Percentiles rank a stretch among this genome's conserved stretches.
phyloP scores from a whole-genome alignment of 1,139 yeast genomes.

The Hemisphaericaspora xylofermentans region DNA sequence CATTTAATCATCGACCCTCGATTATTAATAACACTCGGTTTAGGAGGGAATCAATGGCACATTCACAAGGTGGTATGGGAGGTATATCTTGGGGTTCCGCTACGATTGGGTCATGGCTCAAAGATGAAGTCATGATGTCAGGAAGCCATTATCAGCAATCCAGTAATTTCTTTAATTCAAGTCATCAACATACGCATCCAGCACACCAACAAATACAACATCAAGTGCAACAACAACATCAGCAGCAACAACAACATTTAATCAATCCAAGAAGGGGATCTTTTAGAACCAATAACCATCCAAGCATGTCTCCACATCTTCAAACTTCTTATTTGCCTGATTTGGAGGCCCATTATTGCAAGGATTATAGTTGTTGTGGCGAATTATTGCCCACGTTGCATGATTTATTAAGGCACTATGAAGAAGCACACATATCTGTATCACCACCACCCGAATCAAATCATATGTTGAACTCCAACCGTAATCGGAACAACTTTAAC shows the following conservation, averaged over 20 bases:
- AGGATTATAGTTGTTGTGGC: constrained; percentile 96
- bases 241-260: constrained; percentile 24
- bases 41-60: constrained; percentile 89
- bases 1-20: constrained; percentile 44
- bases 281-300: constrained; percentile 23
- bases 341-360: constrained; percentile 92
- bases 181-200: constrained; percentile 8
- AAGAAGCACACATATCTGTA: constrained; percentile 89
- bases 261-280: constrained; percentile 48
- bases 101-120: constrained; percentile 92
- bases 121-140: constrained; percentile 80
- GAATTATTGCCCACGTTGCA: constrained; percentile 87
- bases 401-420: constrained; percentile 90
- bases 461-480: constrained; percentile 32
- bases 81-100: constrained; percentile 98
- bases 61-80: constrained; percentile 97
- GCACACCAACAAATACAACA: constrained; percentile 22
- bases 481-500: constrained; percentile 39
- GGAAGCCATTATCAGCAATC: constrained; percentile 15
- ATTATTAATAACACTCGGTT: constrained; percentile 41
- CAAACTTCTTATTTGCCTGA: constrained; percentile 83
- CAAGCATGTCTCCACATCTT: constrained; percentile 57
- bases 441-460: constrained; percentile 55
- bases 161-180: constrained; percentile 9
- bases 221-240: constrained; percentile 17